These are phyloP conservation scores for Populus davidiana DNA, from an alignment of 345 rosid species.

Conservation along the genomic window DNA sequence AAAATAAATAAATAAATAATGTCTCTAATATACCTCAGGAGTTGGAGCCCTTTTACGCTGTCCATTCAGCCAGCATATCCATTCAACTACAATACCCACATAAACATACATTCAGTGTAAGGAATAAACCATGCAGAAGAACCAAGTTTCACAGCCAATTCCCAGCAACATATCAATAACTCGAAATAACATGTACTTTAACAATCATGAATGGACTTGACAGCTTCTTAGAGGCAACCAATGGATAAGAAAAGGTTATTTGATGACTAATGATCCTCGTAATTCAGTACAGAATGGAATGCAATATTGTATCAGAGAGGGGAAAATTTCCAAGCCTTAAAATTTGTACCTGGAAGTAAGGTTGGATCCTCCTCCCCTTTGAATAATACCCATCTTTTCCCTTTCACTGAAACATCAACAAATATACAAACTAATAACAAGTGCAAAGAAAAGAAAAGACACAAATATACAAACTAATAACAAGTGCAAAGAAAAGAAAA, in stretches of 20 bases:
- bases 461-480: not conserved
- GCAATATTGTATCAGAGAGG: not conserved
- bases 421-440: not conserved
- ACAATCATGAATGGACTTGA: constrained; percentile 8
- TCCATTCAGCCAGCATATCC: constrained; percentile 98
- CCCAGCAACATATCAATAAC: not conserved
- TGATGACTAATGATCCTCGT: not conserved
- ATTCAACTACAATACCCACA: constrained; percentile 67
- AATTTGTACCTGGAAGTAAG: constrained; percentile 63
- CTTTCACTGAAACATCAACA: constrained; percentile 62
- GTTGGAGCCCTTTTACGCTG: constrained; percentile 88
- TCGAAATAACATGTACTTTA: not conserved
- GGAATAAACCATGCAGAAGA: not conserved
- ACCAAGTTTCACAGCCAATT: not conserved
- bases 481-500: not conserved
- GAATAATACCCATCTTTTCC: constrained; percentile 89
- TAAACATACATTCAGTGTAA: constrained; percentile 5
- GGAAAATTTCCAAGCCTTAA: not conserved
- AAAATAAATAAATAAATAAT: not conserved
- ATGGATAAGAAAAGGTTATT: not conserved
- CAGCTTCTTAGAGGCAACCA: not conserved
- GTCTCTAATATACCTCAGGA: constrained; percentile 53
- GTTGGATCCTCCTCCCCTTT: constrained; percentile 89
- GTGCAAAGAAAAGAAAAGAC: not conserved
- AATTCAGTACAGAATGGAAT: not conserved